Evolutionary conservation across 2,329 filamentous ascomycete genomes (phyloP).

Genomic region (Fusarium praegraminearum): DNA sequence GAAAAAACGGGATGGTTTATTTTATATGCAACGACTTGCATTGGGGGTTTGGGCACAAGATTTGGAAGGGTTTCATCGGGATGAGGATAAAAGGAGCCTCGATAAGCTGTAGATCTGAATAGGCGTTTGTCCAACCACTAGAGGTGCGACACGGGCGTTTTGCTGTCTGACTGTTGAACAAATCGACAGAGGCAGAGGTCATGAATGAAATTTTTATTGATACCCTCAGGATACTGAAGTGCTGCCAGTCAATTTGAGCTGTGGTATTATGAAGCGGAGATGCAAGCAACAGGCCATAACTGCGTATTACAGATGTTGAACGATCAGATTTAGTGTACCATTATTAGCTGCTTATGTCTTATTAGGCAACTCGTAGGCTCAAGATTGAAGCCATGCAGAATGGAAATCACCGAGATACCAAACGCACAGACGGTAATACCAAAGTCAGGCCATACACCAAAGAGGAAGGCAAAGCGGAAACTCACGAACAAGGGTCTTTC

Average conservation of each 20-base stretch:
- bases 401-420: constrained; percentile 17
- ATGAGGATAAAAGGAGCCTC: constrained; percentile 42
- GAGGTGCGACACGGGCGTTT: constrained; percentile 48
- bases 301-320: background rate
- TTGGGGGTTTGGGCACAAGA: constrained; percentile 32
- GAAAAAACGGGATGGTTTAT: constrained; percentile 29
- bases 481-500: constrained; percentile 12
- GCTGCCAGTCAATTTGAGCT: constrained; percentile 38
- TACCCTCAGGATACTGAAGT: constrained; percentile 41
- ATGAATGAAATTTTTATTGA: constrained; percentile 45
- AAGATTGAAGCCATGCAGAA: background rate
- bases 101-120: constrained; percentile 45
- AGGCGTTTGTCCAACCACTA: constrained; percentile 48
- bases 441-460: constrained; percentile 6
- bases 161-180: constrained; percentile 32
- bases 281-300: constrained; percentile 8
- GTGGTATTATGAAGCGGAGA: constrained; percentile 6
- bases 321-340: background rate
- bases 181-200: constrained; percentile 38
- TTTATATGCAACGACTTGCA: constrained; percentile 40
- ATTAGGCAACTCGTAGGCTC: background rate
- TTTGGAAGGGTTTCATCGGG: constrained; percentile 26
- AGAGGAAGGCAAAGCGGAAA: constrained; percentile 13
- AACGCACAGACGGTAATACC: constrained; percentile 17
- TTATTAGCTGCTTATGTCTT: background rate